phyloP scores from a whole-genome alignment of 352 stramenopile species.

The Pythium dissimile region DNA sequence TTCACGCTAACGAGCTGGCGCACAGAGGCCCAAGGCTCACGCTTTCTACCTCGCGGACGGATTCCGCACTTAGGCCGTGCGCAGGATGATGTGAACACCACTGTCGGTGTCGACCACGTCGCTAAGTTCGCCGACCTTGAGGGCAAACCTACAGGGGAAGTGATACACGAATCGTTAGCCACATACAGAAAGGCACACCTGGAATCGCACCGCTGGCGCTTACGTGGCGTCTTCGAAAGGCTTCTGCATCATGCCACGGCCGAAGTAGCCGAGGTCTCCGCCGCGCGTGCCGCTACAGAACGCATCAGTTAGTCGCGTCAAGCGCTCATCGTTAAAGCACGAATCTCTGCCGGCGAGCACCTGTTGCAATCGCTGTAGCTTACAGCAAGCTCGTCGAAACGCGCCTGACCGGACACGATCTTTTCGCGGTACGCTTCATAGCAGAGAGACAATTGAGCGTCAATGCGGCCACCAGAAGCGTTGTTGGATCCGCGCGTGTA shows the following conservation, averaged over 20 bases:
- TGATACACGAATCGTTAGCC: no score
- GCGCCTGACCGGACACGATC: constrained; percentile 77
- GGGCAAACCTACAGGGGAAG: constrained; percentile 53
- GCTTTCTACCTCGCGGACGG: background rate
- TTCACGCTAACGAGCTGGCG: no score
- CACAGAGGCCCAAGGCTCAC: no score
- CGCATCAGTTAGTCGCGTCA: background rate
- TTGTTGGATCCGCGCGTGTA: no score
- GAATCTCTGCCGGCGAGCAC: constrained; percentile 3
- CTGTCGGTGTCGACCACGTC: constrained; percentile 94
- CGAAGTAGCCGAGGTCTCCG: constrained; percentile 90
- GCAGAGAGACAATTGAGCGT: background rate
- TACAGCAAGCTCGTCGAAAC: constrained; percentile 72
- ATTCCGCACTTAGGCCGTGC: constrained; percentile 87
- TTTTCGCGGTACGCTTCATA: constrained; percentile 60
- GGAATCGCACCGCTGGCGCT: no score
- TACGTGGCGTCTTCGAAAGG: constrained; percentile 88
- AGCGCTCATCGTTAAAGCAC: background rate
- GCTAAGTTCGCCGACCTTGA: constrained; percentile 92
- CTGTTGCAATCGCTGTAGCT: constrained; percentile 86
- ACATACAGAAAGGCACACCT: no score
- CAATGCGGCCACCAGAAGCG: no score
- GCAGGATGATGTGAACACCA: constrained; percentile 96
- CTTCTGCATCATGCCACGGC: constrained; percentile 90
- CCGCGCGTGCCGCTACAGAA: constrained; percentile 59